Conservation (phyloP, 495 filamentous ascomycete genomes). For the Penicillium salamii region DNA sequence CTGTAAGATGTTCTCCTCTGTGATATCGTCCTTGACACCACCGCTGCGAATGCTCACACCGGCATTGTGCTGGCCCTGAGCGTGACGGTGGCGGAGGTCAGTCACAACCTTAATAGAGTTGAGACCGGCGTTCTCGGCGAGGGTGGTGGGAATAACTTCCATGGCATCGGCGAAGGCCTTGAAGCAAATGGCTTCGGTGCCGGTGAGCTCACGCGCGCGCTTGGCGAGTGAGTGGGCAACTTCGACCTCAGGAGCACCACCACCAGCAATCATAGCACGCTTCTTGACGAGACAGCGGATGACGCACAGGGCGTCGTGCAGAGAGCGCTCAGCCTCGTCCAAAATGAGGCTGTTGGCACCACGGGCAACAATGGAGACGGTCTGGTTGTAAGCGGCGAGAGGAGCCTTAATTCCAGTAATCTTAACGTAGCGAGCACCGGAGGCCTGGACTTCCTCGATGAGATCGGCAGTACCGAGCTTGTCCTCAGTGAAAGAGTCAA, state of each 20-base stretch:
- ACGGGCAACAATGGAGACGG: constrained; percentile 88
- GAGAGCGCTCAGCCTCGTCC: constrained; percentile 91
- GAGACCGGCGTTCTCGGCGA: constrained; percentile 94
- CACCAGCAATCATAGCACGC: constrained; percentile 93
- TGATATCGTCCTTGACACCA: constrained; percentile 90
- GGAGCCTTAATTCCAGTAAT: constrained; percentile 79
- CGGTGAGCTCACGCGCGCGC: constrained; percentile 75
- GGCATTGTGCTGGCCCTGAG: constrained; percentile 89
- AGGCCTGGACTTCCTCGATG: constrained; percentile 85
- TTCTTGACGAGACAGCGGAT: constrained; percentile 98
- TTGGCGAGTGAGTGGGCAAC: constrained; percentile 78
- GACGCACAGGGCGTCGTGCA: constrained; percentile 97
- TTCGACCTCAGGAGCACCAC: constrained; percentile 93
- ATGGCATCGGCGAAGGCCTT: constrained; percentile 97
- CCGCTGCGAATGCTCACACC: constrained; percentile 97
- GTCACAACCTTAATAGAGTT: constrained; percentile 99
- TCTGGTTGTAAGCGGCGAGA: constrained; percentile 59
- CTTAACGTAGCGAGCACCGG: constrained; percentile 88
- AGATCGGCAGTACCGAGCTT: constrained; percentile 96
- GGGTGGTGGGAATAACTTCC: constrained; percentile 94
- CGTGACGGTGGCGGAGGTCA: constrained; percentile 88
- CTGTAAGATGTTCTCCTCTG: constrained; percentile 96
- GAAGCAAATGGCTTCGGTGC: constrained; percentile 97
- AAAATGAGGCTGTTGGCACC: constrained; percentile 94
- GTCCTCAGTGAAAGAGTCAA: constrained; percentile 98